Conservation (phyloP, 306 rosid species). For the Nissolia schottii region DNA sequence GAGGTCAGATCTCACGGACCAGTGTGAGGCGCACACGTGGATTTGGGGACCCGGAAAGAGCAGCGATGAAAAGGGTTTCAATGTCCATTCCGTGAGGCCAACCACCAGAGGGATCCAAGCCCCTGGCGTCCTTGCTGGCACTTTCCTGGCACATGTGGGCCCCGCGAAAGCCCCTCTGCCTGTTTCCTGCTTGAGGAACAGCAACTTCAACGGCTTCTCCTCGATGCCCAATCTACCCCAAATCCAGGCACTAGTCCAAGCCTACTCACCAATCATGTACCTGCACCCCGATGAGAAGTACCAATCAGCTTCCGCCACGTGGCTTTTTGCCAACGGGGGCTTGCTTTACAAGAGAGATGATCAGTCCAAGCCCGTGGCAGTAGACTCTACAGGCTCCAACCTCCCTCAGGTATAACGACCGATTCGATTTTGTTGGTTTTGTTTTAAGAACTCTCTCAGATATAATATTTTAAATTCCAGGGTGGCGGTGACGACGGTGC, state of each 20-base stretch:
- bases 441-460: too few species aligned
- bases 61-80: constrained; percentile 27
- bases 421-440: too few species aligned
- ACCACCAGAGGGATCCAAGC: constrained; percentile 27
- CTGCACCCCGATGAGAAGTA: constrained; percentile 28
- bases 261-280: constrained; percentile 27
- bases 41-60: constrained; percentile 31
- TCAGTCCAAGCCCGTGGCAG: constrained; percentile 19
- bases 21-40: constrained; percentile 25
- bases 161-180: constrained; percentile 6
- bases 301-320: constrained; percentile 18
- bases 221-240: constrained; percentile 29
- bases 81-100: constrained; percentile 26
- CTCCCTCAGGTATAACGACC: too few species aligned
- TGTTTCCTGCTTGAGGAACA: constrained; percentile 28
- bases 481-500: constrained; percentile 26
- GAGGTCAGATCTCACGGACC: constrained; percentile 29
- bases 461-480: too few species aligned
- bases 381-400: constrained; percentile 26
- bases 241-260: constrained; percentile 21
- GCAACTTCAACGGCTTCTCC: background rate
- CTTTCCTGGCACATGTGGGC: constrained; percentile 29
- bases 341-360: constrained; percentile 29
- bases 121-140: constrained; percentile 29
- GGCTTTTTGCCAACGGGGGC: constrained; percentile 35